A percentile compares a stretch with the other conserved stretches of the same genome.
These are phyloP conservation scores for Talaromyces sp. DNA, from an alignment of 2,329 filamentous ascomycete genomes.

Conservation along the genomic window DNA sequence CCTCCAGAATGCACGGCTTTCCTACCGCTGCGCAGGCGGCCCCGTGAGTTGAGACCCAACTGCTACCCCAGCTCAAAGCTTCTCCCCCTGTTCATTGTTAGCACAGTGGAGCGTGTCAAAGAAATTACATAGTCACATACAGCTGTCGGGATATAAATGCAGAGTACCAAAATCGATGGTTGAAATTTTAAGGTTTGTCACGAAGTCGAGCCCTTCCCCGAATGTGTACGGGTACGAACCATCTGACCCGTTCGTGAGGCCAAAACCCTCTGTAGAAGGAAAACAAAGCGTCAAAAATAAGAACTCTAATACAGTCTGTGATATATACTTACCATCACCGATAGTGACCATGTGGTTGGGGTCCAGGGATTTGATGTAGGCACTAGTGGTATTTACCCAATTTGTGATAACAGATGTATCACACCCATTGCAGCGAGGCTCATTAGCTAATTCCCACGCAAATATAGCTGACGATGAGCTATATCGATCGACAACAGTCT, in stretches of 20 bases:
- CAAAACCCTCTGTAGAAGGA: conserved; percentile 48
- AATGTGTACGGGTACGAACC: conserved; percentile 49
- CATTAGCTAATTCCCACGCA: conserved; percentile 64
- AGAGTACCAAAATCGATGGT: conserved; percentile 54
- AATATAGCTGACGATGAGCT: conserved; percentile 54
- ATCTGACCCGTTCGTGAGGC: conserved; percentile 40
- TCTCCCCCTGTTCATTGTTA: conserved; percentile 25
- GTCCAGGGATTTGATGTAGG: conserved; percentile 61
- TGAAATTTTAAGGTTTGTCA: conserved; percentile 45
- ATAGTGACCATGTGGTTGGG: conserved; percentile 56
- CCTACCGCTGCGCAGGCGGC: conserved; percentile 29
- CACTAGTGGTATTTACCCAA: conserved; percentile 55
- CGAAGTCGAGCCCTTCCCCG: conserved; percentile 48
- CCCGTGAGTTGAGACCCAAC: conserved; percentile 44
- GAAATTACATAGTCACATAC: conserved; percentile 20
- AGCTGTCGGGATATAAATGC: conserved; percentile 46
- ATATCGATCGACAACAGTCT: conserved; percentile 56
- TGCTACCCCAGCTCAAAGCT: conserved; percentile 38
- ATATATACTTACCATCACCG: conserved; percentile 42
- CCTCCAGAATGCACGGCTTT: conserved; percentile 38
- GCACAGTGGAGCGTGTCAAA: neutral
- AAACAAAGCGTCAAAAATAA: neutral
- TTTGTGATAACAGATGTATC: conserved; percentile 50
- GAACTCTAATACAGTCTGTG: neutral
- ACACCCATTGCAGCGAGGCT: conserved; percentile 59